Percentiles rank a stretch among this genome's conserved stretches.
Evolutionary conservation across 371 early-diverging fungal genomes (phyloP).

Genomic region (Nematocida ausubeli): DNA sequence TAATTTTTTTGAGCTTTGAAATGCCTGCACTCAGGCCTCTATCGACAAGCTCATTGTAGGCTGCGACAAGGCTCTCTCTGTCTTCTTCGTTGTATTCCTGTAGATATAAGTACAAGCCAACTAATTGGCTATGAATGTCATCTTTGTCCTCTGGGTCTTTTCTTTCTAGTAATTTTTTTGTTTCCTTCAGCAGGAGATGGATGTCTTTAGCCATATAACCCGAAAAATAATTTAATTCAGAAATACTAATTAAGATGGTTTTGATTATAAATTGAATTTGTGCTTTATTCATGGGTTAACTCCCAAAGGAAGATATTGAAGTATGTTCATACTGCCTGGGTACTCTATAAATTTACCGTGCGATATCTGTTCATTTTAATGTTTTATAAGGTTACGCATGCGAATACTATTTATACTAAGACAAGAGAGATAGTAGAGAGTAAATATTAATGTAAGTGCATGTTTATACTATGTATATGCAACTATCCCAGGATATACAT

Average conservation of each 20-base stretch:
- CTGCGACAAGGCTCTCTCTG: background rate
- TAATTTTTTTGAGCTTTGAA: constrained; percentile 25
- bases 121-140: constrained; percentile 39
- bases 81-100: constrained; percentile 4
- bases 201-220: constrained; percentile 29
- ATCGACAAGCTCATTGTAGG: constrained; percentile 44
- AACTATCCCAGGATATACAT: too few relatives aligned
- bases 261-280: too few relatives aligned
- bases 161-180: constrained; percentile 23
- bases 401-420: too few relatives aligned
- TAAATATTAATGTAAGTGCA: too few relatives aligned
- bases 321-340: too few relatives aligned
- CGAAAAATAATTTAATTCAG: constrained; percentile 15
- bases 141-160: background rate
- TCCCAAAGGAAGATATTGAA: too few relatives aligned
- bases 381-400: too few relatives aligned
- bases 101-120: constrained; percentile 20
- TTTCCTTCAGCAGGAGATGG: constrained; percentile 26
- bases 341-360: too few relatives aligned
- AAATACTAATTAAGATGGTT: background rate
- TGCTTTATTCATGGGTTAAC: too few relatives aligned
- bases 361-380: too few relatives aligned
- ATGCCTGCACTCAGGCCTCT: constrained; percentile 9
- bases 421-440: too few relatives aligned
- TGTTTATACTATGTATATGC: too few relatives aligned